Percentiles rank a stretch among this genome's conserved stretches.
These are phyloP conservation scores for Gossypium raimondii DNA, from an alignment of 345 rosid species.

Conservation along the genomic window DNA sequence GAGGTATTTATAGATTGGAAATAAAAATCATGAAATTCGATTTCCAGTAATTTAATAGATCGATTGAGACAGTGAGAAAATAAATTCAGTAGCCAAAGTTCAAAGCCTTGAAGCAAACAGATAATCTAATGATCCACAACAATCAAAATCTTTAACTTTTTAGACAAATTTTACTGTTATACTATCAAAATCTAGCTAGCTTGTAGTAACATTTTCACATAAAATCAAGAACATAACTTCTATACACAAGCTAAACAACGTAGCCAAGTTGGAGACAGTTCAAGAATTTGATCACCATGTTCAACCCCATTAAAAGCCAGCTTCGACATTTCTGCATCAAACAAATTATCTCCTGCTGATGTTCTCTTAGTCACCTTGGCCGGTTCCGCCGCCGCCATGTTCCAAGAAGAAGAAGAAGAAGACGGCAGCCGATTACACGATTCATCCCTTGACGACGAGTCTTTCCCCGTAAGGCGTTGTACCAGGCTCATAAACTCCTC, in stretches of 20 bases:
- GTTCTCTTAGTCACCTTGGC: background rate
- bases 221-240: background rate
- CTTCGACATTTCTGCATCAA: background rate
- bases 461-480: conserved; percentile 47
- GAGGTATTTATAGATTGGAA: too few relatives aligned
- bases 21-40: too few relatives aligned
- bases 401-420: background rate
- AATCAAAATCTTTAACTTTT: background rate
- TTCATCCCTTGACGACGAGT: background rate
- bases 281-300: background rate
- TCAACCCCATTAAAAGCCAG: background rate
- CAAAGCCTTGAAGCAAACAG: background rate
- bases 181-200: background rate
- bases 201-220: background rate
- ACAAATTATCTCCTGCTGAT: background rate
- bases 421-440: background rate
- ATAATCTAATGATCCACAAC: background rate
- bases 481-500: conserved; percentile 45
- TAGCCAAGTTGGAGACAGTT: conserved; percentile 4
- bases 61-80: too few relatives aligned
- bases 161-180: background rate
- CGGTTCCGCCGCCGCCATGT: background rate
- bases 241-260: conserved; percentile 1
- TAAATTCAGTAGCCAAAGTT: too few relatives aligned
- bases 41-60: too few relatives aligned